Evolutionary conservation across 2,329 filamentous ascomycete species (phyloP).

Genomic region (Pestalotiopsis sp.): DNA sequence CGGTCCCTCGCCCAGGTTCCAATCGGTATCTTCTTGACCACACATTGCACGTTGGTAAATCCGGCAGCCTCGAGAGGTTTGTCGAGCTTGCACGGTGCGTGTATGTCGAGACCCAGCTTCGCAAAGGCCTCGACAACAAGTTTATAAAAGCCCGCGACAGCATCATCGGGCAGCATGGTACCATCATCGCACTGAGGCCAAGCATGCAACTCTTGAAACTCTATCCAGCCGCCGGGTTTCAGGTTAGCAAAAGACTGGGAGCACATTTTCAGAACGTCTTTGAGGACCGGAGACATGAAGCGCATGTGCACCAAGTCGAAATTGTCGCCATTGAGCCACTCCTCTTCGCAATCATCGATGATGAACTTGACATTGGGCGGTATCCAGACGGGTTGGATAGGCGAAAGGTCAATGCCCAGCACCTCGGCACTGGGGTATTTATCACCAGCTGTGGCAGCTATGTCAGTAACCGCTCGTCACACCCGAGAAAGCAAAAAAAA

Average conservation of each 20-base stretch:
- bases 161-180: slow-evolving; percentile 44
- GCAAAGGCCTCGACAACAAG: slow-evolving; percentile 28
- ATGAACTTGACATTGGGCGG: slow-evolving; percentile 39
- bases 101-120: slow-evolving; percentile 41
- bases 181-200: slow-evolving; percentile 42
- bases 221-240: slow-evolving; percentile 52
- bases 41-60: slow-evolving; percentile 31
- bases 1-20: slow-evolving; percentile 17
- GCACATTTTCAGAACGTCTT: slow-evolving; percentile 53
- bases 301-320: slow-evolving; percentile 61
- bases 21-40: slow-evolving; percentile 22
- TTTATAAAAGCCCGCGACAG: slow-evolving; percentile 34
- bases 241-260: slow-evolving; percentile 39
- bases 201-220: slow-evolving; percentile 49
- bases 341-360: slow-evolving; percentile 48
- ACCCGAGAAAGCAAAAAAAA: not conserved
- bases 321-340: slow-evolving; percentile 55
- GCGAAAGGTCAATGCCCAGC: slow-evolving; percentile 36
- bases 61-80: slow-evolving; percentile 36
- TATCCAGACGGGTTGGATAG: slow-evolving; percentile 50
- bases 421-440: slow-evolving; percentile 30
- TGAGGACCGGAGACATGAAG: slow-evolving; percentile 51
- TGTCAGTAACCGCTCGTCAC: slow-evolving; percentile 11
- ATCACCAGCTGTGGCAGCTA: slow-evolving; percentile 14
- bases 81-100: slow-evolving; percentile 37